These are phyloP conservation scores for Dalechampia spathulata DNA, from an alignment of 441 rosid genomes.

Conservation along the genomic window DNA sequence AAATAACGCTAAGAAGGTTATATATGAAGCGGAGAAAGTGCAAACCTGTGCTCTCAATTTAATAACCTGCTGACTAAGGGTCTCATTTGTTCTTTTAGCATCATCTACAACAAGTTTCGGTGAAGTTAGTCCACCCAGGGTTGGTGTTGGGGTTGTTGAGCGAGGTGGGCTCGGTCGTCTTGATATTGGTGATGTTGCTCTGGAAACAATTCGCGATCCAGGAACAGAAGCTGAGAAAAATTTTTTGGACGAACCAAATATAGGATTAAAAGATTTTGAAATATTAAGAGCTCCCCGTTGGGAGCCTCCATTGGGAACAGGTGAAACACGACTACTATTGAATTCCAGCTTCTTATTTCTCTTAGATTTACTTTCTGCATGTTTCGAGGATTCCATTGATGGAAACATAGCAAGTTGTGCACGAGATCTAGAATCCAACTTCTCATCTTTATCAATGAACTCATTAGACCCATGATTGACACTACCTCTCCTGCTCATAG, in stretches of 20 bases:
- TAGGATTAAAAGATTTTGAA: slow-evolving; percentile 74
- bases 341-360: slow-evolving; percentile 81
- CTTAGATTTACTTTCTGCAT: slow-evolving; percentile 60
- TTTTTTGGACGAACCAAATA: slow-evolving; percentile 88
- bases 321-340: slow-evolving; percentile 87
- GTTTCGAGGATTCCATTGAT: slow-evolving; percentile 73
- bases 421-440: slow-evolving; percentile 65
- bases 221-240: slow-evolving; percentile 98
- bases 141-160: slow-evolving; percentile 93
- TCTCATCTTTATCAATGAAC: slow-evolving; percentile 61
- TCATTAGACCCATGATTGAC: slow-evolving; percentile 47
- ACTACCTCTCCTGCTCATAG: slow-evolving; percentile 69
- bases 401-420: slow-evolving; percentile 73
- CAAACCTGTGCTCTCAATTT: slow-evolving; percentile 82
- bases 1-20: neutral
- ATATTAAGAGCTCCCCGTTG: slow-evolving; percentile 73
- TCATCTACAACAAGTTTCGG: slow-evolving; percentile 70
- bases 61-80: slow-evolving; percentile 69
- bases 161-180: slow-evolving; percentile 94
- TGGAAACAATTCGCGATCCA: slow-evolving; percentile 93
- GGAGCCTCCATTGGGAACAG: slow-evolving; percentile 73
- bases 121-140: slow-evolving; percentile 71
- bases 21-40: slow-evolving; percentile 3
- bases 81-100: slow-evolving; percentile 61
- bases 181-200: slow-evolving; percentile 94